These are phyloP conservation scores for Lachnellula suecica DNA, from an alignment of 2,329 filamentous ascomycete species.

Conservation along the genomic window DNA sequence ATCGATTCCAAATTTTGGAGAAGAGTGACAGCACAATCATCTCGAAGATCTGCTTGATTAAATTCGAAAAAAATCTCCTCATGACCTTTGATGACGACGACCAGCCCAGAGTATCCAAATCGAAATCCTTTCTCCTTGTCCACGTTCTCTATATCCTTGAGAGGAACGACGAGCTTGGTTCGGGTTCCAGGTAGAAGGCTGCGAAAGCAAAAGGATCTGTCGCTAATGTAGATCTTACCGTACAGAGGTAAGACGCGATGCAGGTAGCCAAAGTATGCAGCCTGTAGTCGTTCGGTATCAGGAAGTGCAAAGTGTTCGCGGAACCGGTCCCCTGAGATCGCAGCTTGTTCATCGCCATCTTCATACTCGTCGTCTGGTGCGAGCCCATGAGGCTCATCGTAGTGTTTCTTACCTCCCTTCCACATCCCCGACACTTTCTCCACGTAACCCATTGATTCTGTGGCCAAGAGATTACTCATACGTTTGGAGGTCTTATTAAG, in stretches of 20 bases:
- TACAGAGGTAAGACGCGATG: conserved; percentile 88
- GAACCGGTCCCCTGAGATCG: conserved; percentile 76
- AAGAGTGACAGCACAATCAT: conserved; percentile 85
- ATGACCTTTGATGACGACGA: conserved; percentile 89
- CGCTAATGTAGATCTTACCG: conserved; percentile 93
- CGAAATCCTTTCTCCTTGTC: conserved; percentile 95
- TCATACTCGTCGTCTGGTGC: conserved; percentile 51
- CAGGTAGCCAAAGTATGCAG: conserved; percentile 91
- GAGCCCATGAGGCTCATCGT: conserved; percentile 60
- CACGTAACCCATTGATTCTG: conserved; percentile 93
- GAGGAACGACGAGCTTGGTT: conserved; percentile 87
- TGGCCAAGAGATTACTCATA: conserved; percentile 80
- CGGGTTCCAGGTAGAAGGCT: conserved; percentile 85
- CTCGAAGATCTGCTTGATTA: conserved; percentile 69
- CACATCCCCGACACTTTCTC: conserved; percentile 98
- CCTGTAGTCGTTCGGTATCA: conserved; percentile 76
- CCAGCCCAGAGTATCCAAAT: conserved; percentile 85
- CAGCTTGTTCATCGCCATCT: conserved; percentile 61
- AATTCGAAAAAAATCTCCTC: conserved; percentile 99
- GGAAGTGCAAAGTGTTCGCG: conserved; percentile 89
- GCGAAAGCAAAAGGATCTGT: conserved; percentile 86
- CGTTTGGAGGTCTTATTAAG: conserved; percentile 75
- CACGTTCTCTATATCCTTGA: conserved; percentile 89
- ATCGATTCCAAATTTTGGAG: conserved; percentile 73
- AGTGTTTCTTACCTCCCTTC: conserved; percentile 87